Evolutionary conservation across 2,329 filamentous ascomycete species (phyloP), one percentile per base, ranked within the genome.

Genomic region (Diaporthe caulivora): DNA sequence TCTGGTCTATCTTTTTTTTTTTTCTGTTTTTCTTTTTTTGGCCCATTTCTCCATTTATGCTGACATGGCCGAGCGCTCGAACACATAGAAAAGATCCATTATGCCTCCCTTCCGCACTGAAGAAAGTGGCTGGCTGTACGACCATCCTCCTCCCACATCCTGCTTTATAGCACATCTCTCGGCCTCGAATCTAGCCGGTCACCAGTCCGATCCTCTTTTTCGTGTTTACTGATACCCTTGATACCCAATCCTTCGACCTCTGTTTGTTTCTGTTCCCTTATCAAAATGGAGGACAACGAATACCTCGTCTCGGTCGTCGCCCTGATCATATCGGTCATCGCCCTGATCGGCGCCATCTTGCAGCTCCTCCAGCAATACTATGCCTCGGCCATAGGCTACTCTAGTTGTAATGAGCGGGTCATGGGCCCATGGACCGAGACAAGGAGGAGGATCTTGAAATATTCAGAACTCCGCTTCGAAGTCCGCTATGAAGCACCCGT

Each of bases 321-420:
- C 54, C 81, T 88, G 40, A 78, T 86, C 44, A 80, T 88, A 51
- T 88, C 87, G 8, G 77, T 87, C 10, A 80, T 88, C 9, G 87
- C 87, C 21, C 78, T 88, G 3, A 64, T 82, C 11, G 85, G 85
- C 0, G 85, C 86, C 0, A 77, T 84, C 15, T 81, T 87, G 75
- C 87, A 88, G 76, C 85, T 87, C 13, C 77, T 86, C 40, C 87
- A 88, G 75, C 87, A 88, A 74, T 88, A 88, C 79, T 83, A 83
- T 29, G 83, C 86, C 0, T 87, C 87, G 13, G 86, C 87, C 0
- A 82, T 83, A n/a, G 87, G 87, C 42, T 88, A 87, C 75, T 80
- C 85, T 7, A 85, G 85, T 70, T 88, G 86, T 76, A 85, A 84
- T 74, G 80, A 85, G 68, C 84, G 84, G 60, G 85, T 87, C 69